Base-by-base conservation (phyloP, 2,329 filamentous ascomycete genomes). In the Claviceps fusiformis region DNA sequence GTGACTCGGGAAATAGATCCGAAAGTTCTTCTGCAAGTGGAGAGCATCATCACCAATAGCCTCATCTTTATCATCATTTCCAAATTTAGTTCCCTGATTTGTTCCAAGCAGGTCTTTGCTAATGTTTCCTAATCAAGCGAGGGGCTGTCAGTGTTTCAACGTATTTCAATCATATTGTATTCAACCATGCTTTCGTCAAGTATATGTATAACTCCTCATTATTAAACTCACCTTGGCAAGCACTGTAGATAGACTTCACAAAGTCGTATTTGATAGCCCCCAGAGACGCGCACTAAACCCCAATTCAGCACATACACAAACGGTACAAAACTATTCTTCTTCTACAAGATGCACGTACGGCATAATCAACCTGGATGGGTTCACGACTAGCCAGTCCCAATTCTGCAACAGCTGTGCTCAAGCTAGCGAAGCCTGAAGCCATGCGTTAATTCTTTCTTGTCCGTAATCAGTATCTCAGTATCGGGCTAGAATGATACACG, bases 1-100 rank as follows among this genome's bases (percentile, higher is more conserved):
- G 11, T 79, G 69, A 1, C 86, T 89, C 3, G 90, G 91, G 63
- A 92, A 96, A 68, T 91, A 95, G 53, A 95, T 78, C 10, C 84
- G 80, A 61, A 93, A 79, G 50, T 75, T 74, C 37, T 80, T 69
- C 58, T 71, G 39, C 41, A 54, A 29, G 33, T 54, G 19, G 41
- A 19, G 45, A 17, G 5, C 8, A n/a, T 48, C 29, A 46, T 19
- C 29, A 27, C n/a, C n/a, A n/a, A n/a, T n/a, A n/a, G n/a, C n/a
- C n/a, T 33, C 19, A 31, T 53, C 52, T 33, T 29, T 17, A 24
- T 37, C 27, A 33, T 52, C 31, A 13, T 53, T 46, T 27, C 17
- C 15, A n/a, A 13, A 29, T 37, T 33, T 24, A 13, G 13, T 1
- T 7, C 24, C 11, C 13, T 46, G 13, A 3, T 50, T 17, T 5